phyloP scores from a whole-genome alignment of 352 stramenopile genomes.

The Phytopythium helicoides region DNA sequence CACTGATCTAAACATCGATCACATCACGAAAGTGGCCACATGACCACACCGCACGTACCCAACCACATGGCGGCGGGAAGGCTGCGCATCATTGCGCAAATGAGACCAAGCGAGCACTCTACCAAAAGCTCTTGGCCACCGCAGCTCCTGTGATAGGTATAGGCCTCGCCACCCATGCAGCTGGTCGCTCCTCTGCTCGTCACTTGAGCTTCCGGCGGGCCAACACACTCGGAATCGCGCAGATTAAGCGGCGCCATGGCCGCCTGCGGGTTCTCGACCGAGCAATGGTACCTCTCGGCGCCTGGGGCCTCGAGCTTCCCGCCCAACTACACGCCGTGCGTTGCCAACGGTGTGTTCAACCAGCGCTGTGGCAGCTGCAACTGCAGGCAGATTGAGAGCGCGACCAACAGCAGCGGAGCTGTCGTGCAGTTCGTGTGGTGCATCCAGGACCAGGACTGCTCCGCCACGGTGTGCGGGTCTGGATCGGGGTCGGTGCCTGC shows the following conservation, averaged over 20 bases:
- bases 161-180: too few relatives aligned
- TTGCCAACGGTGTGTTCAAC: slow-evolving; percentile 14
- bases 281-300: slow-evolving; percentile 23
- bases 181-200: too few relatives aligned
- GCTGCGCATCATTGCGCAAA: too few relatives aligned
- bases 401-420: slow-evolving; percentile 11
- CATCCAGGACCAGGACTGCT: slow-evolving; percentile 19
- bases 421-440: slow-evolving; percentile 30
- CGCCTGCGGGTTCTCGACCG: not conserved
- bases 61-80: too few relatives aligned
- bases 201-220: too few relatives aligned
- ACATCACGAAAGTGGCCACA: too few relatives aligned
- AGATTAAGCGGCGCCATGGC: not conserved
- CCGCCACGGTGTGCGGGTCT: slow-evolving; percentile 1
- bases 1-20: too few relatives aligned
- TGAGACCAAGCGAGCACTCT: too few relatives aligned
- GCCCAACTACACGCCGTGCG: slow-evolving; percentile 21
- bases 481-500: not conserved
- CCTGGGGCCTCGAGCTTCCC: slow-evolving; percentile 26
- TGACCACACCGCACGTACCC: too few relatives aligned
- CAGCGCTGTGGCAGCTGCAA: slow-evolving; percentile 30
- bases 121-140: too few relatives aligned
- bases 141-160: too few relatives aligned
- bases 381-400: slow-evolving; percentile 17
- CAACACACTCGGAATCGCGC: too few relatives aligned